phyloP scores from a whole-genome alignment of 768 basidiomycete genomes.

The Termitomyces sp. region DNA sequence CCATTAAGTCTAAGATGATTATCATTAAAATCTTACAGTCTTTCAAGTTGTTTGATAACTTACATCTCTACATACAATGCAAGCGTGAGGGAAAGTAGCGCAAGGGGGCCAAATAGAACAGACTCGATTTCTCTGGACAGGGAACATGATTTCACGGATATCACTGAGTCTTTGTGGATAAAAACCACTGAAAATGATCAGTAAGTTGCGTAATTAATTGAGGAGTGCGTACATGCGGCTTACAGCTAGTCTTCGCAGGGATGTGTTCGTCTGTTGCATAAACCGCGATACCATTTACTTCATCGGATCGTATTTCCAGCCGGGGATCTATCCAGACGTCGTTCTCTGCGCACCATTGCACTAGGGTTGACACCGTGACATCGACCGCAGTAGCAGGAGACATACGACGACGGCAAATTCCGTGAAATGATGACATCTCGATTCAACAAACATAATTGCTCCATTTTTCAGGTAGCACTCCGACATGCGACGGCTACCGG shows the following conservation, averaged over 20 bases:
- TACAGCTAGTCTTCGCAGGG: conserved; percentile 33
- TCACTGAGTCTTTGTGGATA: conserved; percentile 59
- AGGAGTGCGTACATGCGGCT: conserved; percentile 12
- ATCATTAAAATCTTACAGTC: too few relatives aligned
- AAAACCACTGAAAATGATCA: conserved; percentile 45
- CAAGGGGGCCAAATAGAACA: conserved; percentile 51
- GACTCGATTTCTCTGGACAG: conserved; percentile 40
- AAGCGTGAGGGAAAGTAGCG: conserved; percentile 57
- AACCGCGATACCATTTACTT: conserved; percentile 30
- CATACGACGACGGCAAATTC: background rate
- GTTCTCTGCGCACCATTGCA: conserved; percentile 49
- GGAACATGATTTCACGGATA: conserved; percentile 58
- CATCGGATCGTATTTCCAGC: conserved; percentile 29
- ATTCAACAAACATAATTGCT: background rate
- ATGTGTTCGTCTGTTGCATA: conserved; percentile 30
- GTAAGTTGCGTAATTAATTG: conserved; percentile 2
- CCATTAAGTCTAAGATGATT: conserved; percentile 49
- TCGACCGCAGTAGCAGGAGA: conserved; percentile 5
- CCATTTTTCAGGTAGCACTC: background rate
- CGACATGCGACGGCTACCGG: conserved; percentile 23
- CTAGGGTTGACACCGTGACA: conserved; percentile 27
- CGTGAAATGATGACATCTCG: background rate
- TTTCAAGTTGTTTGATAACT: too few relatives aligned
- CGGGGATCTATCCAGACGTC: conserved; percentile 43
- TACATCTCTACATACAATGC: conserved; percentile 68